Evolutionary conservation across 2,329 filamentous ascomycete genomes (phyloP).

Genomic region (Sporothrix curviconia): DNA sequence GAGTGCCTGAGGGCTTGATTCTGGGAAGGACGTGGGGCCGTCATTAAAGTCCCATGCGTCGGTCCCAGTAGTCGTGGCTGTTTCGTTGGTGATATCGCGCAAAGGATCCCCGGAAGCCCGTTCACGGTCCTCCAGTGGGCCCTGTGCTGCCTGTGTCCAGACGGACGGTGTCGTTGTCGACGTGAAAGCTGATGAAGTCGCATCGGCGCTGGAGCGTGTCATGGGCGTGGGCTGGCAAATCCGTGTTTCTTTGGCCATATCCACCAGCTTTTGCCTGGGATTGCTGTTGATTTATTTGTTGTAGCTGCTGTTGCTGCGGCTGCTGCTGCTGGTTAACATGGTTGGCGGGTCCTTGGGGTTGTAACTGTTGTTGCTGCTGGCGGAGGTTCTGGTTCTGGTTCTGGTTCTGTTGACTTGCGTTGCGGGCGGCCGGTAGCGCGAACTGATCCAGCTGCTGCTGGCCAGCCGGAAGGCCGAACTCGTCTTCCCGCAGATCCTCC

Average conservation of each 20-base stretch:
- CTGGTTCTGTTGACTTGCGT: conserved; percentile 11
- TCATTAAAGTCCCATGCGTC: conserved; percentile 96
- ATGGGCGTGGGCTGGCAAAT: conserved; percentile 44
- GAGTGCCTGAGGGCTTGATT: conserved; percentile 33
- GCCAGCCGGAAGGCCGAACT: conserved; percentile 39
- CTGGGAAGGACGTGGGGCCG: conserved; percentile 51
- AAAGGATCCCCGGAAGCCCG: conserved; percentile 29
- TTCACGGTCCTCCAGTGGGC: not conserved
- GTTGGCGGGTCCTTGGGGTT: conserved; percentile 20
- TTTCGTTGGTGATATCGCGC: conserved; percentile 38
- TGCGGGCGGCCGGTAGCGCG: not conserved
- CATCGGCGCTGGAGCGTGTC: conserved; percentile 46
- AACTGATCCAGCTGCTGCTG: conserved; percentile 33
- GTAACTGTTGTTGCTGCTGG: conserved; percentile 44
- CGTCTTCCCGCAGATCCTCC: conserved; percentile 52
- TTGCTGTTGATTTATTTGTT: conserved; percentile 37
- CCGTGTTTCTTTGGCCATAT: conserved; percentile 29
- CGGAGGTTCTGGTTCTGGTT: conserved; percentile 36
- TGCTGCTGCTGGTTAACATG: conserved; percentile 30
- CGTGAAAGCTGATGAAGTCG: conserved; percentile 30
- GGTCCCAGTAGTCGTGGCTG: conserved; percentile 37
- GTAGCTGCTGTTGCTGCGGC: conserved; percentile 34
- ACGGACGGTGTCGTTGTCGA: conserved; percentile 19
- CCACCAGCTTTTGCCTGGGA: conserved; percentile 31
- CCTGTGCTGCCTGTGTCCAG: conserved; percentile 24